Conservation (phyloP, 495 filamentous ascomycete species). For the Talaromyces thailandensis region DNA sequence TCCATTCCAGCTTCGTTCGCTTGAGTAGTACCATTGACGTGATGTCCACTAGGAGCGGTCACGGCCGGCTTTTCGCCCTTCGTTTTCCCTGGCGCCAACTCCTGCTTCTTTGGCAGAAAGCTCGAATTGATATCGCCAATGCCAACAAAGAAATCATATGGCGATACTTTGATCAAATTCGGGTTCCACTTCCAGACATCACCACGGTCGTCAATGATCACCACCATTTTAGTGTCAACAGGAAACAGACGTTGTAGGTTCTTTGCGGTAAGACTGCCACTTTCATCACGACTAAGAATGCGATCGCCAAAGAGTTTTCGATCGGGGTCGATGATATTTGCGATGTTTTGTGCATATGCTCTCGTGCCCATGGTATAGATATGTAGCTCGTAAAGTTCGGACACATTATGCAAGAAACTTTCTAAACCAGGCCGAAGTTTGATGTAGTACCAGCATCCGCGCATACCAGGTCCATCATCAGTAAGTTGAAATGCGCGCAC, state of each 20-base stretch:
- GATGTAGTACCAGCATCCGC: conserved; percentile 89
- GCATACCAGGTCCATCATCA: conserved; percentile 69
- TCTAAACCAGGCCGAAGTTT: conserved; percentile 91
- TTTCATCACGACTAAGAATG: conserved; percentile 94
- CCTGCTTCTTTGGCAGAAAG: conserved; percentile 84
- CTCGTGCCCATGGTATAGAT: conserved; percentile 99
- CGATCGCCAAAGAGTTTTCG: conserved; percentile 86
- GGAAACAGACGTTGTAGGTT: conserved; percentile 88
- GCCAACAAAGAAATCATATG: conserved; percentile 96
- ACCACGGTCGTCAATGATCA: conserved; percentile 94
- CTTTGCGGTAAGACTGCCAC: conserved; percentile 83
- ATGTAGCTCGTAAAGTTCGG: conserved; percentile 83
- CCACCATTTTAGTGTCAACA: conserved; percentile 96
- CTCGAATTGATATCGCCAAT: conserved; percentile 99
- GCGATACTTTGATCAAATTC: conserved; percentile 89
- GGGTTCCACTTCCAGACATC: conserved; percentile 96
- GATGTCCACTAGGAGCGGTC: conserved; percentile 20
- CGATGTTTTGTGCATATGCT: conserved; percentile 86
- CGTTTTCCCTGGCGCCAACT: conserved; percentile 36
- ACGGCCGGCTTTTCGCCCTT: conserved; percentile 15
- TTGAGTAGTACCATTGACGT: conserved; percentile 24
- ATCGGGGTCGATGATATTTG: conserved; percentile 85
- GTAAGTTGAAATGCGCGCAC: conserved; percentile 78
- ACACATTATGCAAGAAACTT: conserved; percentile 70
- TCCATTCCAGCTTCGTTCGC: conserved; percentile 21